Conservation (phyloP, 2,329 filamentous ascomycete genomes). For the Colletotrichum simmondsii region DNA sequence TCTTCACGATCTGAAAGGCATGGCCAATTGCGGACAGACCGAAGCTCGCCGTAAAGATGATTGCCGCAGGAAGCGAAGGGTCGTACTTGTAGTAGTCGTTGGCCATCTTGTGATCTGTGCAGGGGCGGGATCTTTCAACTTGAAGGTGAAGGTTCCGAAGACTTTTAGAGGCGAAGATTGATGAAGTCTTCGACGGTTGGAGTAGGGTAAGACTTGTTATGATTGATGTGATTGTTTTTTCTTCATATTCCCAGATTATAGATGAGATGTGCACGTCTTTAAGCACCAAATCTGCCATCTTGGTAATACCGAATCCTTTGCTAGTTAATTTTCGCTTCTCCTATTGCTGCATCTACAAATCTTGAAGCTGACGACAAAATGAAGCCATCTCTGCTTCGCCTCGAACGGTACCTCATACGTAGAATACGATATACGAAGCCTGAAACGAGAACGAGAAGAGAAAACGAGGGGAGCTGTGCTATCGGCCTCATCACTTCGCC, state of each 20-base stretch:
- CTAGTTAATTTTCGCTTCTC: background rate
- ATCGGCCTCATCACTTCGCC: background rate
- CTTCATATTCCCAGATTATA: background rate
- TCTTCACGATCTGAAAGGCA: conserved; percentile 49
- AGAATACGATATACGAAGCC: background rate
- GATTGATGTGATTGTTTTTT: background rate
- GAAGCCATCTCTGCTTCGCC: conserved; percentile 3
- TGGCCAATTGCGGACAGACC: conserved; percentile 51
- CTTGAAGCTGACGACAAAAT: background rate
- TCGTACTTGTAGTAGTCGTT: conserved; percentile 57
- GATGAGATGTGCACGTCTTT: background rate
- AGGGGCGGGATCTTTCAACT: background rate
- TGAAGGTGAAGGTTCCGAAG: background rate
- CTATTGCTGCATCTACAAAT: background rate
- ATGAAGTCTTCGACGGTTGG: background rate
- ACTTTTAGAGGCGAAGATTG: background rate
- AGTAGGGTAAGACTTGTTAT: background rate
- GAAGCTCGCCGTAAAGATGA: conserved; percentile 54
- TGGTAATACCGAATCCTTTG: background rate
- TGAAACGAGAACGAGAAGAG: background rate
- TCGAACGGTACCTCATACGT: background rate
- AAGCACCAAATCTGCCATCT: background rate
- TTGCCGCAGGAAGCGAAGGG: conserved; percentile 55
- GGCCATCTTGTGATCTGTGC: background rate
- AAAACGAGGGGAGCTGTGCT: background rate